Evolutionary conservation across 306 rosid genomes (phyloP).

Genomic region (Quercus berberidifolia): DNA sequence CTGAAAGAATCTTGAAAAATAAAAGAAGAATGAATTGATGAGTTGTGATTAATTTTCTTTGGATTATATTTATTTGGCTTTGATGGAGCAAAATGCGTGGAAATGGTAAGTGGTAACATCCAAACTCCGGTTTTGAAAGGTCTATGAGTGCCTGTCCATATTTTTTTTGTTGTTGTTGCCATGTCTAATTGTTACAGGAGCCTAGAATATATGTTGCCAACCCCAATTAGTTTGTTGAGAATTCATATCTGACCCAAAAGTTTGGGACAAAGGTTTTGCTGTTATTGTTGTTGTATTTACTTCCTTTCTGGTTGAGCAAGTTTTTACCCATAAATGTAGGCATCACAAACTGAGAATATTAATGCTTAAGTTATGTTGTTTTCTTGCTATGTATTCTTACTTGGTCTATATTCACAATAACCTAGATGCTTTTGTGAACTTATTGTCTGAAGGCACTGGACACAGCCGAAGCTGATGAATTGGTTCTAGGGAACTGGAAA

Average conservation of each 20-base stretch:
- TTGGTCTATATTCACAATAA: constrained; percentile 3
- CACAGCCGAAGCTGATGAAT: constrained; percentile 56
- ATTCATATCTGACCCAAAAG: too few species aligned
- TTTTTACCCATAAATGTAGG: not conserved
- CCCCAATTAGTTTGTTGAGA: too few species aligned
- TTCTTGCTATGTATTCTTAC: not conserved
- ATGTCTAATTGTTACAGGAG: not conserved
- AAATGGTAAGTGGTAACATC: not conserved
- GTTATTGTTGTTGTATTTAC: not conserved
- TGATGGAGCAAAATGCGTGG: not conserved
- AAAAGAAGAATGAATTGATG: not conserved
- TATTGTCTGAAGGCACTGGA: constrained; percentile 42
- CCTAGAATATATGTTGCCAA: too few species aligned
- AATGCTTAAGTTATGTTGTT: not conserved
- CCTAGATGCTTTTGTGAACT: constrained; percentile 23
- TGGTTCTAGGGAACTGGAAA: constrained; percentile 82
- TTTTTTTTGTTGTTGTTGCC: not conserved
- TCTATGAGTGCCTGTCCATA: not conserved
- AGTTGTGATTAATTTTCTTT: not conserved
- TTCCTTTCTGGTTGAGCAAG: not conserved
- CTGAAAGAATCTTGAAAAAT: not conserved
- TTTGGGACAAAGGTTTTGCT: too few species aligned
- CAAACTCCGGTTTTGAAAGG: not conserved
- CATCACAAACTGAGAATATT: not conserved
- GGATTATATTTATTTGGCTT: not conserved